Evolutionary conservation across 257 asterid species (phyloP), one percentile per base, ranked within the genome.

Genomic region (Galeopsis tetrahit): DNA sequence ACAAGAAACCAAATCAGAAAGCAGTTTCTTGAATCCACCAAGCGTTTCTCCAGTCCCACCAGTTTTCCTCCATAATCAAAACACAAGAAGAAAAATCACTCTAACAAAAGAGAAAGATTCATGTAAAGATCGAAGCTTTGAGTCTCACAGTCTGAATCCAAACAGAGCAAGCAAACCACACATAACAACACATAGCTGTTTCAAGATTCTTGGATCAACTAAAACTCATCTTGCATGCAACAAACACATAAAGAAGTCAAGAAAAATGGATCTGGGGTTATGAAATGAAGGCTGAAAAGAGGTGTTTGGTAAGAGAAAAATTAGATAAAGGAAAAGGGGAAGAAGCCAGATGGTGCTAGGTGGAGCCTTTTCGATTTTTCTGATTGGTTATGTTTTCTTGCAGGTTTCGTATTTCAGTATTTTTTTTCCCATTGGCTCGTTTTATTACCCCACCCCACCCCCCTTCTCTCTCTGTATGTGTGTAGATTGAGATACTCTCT

Each of bases 41-140:
- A 62, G 61, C 79, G 60, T 69, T 69, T 74, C 75, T 77, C 87
- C 84, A 77, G 71, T 71, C 82, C 87, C 82, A 72, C 82, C 65
- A 80, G 42, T 74, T 79, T 36, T 59, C 78, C 82, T 77, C 68
- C 81, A 80, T 77, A 65, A 68, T 43, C 48, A 42, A 7, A 1
- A 36, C 3, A n/a, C 28, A 51, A 15, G 57, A 51, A 1, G 57
- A 13, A n/a, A 5, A 15, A 51, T 51, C 28, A 51, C 57, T 51
- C 31, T 14, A 51, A 51, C 13, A 10, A 0, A 53, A 53, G 34
- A 5, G 60, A 53, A 53, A 28, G 38, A 21, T 53, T 65, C 77
- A 46, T 21, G 67, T 21, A 73, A 78, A 73, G 76, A 82, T 82
- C 66, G 15, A 39, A 82, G 58, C 79, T 82, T 78, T 69, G 77